Evolutionary conservation across 306 rosid species (phyloP).

Genomic region (Lotus japonicus): DNA sequence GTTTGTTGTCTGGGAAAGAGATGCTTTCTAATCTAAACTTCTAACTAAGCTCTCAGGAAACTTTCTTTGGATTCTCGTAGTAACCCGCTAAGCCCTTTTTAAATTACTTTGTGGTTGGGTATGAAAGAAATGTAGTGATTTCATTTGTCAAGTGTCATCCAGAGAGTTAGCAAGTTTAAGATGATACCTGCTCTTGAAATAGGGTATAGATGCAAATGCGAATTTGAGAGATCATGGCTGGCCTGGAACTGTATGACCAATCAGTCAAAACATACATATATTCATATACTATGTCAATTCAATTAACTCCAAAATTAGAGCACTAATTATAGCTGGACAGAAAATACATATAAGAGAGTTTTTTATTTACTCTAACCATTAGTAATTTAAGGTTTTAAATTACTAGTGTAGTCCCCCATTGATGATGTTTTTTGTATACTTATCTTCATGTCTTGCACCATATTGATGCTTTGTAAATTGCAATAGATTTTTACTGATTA

Average conservation of each 20-base stretch:
- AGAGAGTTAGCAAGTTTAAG: not conserved
- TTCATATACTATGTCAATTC: not conserved
- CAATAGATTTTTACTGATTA: not conserved
- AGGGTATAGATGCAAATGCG: not conserved
- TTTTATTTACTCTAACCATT: not conserved
- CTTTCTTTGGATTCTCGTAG: not conserved
- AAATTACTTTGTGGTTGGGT: constrained; percentile 14
- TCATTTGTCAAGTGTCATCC: not conserved
- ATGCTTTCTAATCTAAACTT: not conserved
- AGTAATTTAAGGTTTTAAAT: not conserved
- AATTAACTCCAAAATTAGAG: not conserved
- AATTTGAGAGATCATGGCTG: not conserved
- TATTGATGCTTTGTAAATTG: not conserved
- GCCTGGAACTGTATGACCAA: too few relatives aligned
- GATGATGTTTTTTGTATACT: not conserved
- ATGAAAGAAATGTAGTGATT: not conserved
- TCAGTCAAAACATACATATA: not conserved
- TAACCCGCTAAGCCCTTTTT: not conserved
- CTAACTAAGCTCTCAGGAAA: not conserved
- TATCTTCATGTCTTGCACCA: not conserved
- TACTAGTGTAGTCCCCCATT: not conserved
- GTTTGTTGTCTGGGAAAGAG: constrained; percentile 9
- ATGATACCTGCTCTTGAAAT: not conserved
- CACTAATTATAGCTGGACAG: not conserved
- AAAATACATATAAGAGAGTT: not conserved